Percentiles rank a stretch among this genome's conserved stretches.
Evolutionary conservation across 2,329 filamentous ascomycete genomes (phyloP).

Genomic region (Rosellinia necatrix): DNA sequence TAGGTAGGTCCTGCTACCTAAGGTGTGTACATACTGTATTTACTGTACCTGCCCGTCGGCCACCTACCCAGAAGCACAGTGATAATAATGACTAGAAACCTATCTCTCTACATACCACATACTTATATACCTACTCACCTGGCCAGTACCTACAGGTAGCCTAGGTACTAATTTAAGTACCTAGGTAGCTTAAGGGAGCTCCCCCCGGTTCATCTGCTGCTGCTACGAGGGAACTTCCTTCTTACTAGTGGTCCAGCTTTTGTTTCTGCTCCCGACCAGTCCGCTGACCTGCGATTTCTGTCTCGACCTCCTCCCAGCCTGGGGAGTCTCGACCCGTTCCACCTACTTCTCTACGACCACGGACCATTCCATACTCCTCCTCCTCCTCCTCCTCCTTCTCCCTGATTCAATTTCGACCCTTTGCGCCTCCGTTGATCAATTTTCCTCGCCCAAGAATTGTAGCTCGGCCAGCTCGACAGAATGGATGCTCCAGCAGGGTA

Average conservation of each 20-base stretch:
- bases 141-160: too few species aligned
- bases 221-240: too few species aligned
- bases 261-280: conserved; percentile 16
- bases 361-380: background rate
- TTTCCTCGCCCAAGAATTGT: conserved; percentile 14
- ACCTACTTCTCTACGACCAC: conserved; percentile 22
- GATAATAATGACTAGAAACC: conserved; percentile 11
- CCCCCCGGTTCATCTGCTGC: conserved; percentile 4
- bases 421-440: conserved; percentile 2
- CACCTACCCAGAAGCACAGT: conserved; percentile 7
- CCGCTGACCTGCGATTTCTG: conserved; percentile 24
- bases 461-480: conserved; percentile 27
- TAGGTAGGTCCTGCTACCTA: background rate
- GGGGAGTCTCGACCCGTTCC: conserved; percentile 15
- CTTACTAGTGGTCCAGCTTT: conserved; percentile 15
- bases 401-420: background rate
- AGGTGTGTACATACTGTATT: conserved; percentile 17
- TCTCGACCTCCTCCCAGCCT: conserved; percentile 14
- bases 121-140: conserved; percentile 2
- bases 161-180: too few species aligned
- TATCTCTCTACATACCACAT: conserved; percentile 11
- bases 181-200: conserved; percentile 4
- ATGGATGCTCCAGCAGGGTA: conserved; percentile 42
- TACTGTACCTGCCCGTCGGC: background rate
- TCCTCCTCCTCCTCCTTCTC: background rate